Evolutionary conservation across 768 basidiomycete genomes (phyloP).

Genomic region (Mycena venus): DNA sequence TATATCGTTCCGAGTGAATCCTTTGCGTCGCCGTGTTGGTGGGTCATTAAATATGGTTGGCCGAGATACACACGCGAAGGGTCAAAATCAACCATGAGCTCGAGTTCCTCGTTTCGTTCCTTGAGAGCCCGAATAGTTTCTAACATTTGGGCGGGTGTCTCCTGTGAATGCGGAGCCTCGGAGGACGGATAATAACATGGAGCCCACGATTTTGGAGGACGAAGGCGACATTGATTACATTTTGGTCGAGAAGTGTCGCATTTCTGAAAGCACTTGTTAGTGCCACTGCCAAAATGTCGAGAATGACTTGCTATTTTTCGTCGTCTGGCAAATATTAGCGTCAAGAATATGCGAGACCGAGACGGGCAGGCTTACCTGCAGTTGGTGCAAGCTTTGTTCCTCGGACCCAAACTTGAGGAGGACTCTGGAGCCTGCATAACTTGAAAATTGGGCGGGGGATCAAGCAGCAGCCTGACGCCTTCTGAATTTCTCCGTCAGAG

Average conservation of each 20-base stretch:
- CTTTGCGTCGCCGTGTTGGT: too few relatives aligned
- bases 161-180: background rate
- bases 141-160: background rate
- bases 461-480: too few relatives aligned
- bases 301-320: slow-evolving; percentile 11
- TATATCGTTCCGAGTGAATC: too few relatives aligned
- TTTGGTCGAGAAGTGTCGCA: slow-evolving; percentile 12
- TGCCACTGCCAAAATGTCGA: too few relatives aligned
- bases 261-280: background rate
- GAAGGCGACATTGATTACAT: slow-evolving; percentile 10
- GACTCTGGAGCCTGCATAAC: too few relatives aligned
- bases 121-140: background rate
- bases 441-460: too few relatives aligned
- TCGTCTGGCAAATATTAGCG: background rate
- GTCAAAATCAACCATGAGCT: background rate
- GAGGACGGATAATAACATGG: background rate
- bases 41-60: background rate
- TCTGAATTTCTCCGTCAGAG: too few relatives aligned
- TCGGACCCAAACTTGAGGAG: too few relatives aligned
- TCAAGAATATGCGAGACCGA: too few relatives aligned
- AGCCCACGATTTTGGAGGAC: background rate
- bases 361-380: too few relatives aligned
- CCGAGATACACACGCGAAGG: background rate
- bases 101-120: slow-evolving; percentile 6
- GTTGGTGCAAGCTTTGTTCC: too few relatives aligned